Conservation (phyloP, 148 eudicot species). For the Rhododendron simsii region DNA sequence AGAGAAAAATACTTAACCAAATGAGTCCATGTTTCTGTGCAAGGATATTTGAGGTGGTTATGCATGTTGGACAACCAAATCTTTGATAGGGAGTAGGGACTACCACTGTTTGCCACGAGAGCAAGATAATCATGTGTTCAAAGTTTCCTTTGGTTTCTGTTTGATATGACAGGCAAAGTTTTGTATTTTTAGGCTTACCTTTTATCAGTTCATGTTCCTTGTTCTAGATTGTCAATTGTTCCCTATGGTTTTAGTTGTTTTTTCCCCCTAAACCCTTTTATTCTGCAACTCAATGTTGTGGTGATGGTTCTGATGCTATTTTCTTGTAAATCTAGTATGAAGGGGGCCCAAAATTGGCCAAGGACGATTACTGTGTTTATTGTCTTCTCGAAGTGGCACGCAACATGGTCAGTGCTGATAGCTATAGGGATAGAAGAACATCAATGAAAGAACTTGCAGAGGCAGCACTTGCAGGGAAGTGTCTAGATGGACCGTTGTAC, state of each 20-base stretch:
- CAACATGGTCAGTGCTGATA: slow-evolving; percentile 65
- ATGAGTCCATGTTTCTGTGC: not conserved
- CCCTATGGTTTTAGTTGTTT: not conserved
- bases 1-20: not conserved
- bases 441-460: slow-evolving; percentile 81
- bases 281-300: not conserved
- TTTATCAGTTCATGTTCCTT: not conserved
- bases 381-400: slow-evolving; percentile 65
- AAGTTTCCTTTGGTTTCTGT: not conserved
- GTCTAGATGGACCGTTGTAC: slow-evolving; percentile 61
- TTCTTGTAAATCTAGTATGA: slow-evolving; percentile 47
- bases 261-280: not conserved
- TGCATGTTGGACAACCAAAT: not conserved
- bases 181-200: not conserved
- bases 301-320: slow-evolving; percentile 3
- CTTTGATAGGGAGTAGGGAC: not conserved
- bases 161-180: not conserved
- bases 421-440: slow-evolving; percentile 74
- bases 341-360: slow-evolving; percentile 75
- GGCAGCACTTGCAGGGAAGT: slow-evolving; percentile 70
- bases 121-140: not conserved
- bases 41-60: not conserved
- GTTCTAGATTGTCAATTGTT: not conserved
- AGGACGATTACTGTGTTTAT: slow-evolving; percentile 58
- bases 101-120: not conserved